Evolutionary conservation across 2,329 filamentous ascomycete genomes (phyloP).

Genomic region (Didymella exigua): DNA sequence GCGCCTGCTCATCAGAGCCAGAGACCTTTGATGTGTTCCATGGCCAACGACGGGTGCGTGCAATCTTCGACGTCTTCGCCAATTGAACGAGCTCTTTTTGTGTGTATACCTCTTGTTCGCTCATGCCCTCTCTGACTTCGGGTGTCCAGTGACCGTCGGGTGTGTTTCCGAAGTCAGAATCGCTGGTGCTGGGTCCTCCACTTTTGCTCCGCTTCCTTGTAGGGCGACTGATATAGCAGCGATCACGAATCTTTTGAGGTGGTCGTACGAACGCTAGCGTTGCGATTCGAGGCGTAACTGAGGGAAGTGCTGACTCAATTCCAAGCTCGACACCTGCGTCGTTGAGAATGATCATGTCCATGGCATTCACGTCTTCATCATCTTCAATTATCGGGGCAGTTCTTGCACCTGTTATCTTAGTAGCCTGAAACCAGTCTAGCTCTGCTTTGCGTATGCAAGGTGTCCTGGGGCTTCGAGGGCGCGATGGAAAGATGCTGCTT

Average conservation of each 20-base stretch:
- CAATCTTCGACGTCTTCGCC: constrained; percentile 16
- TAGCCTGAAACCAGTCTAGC: constrained; percentile 17
- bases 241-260: constrained; percentile 17
- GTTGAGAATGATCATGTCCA: neutral
- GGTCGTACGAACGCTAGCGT: constrained; percentile 18
- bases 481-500: constrained; percentile 28
- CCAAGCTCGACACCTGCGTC: neutral
- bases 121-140: constrained; percentile 3
- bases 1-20: constrained; percentile 6
- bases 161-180: constrained; percentile 17
- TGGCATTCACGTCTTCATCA: neutral
- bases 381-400: constrained; percentile 25
- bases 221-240: constrained; percentile 20
- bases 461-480: constrained; percentile 36
- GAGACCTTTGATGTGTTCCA: constrained; percentile 19
- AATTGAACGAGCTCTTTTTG: constrained; percentile 25
- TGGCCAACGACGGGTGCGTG: constrained; percentile 27
- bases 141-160: constrained; percentile 14
- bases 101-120: constrained; percentile 15
- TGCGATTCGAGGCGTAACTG: neutral
- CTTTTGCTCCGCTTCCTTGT: constrained; percentile 17
- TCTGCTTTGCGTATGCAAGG: constrained; percentile 25
- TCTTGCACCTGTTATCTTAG: neutral
- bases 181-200: constrained; percentile 18
- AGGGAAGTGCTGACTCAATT: neutral